A percentile compares a stretch with the other conserved stretches of the same genome.
Conservation (phyloP, 805 yeast genomes). For the Kuraishia molischiana region DNA sequence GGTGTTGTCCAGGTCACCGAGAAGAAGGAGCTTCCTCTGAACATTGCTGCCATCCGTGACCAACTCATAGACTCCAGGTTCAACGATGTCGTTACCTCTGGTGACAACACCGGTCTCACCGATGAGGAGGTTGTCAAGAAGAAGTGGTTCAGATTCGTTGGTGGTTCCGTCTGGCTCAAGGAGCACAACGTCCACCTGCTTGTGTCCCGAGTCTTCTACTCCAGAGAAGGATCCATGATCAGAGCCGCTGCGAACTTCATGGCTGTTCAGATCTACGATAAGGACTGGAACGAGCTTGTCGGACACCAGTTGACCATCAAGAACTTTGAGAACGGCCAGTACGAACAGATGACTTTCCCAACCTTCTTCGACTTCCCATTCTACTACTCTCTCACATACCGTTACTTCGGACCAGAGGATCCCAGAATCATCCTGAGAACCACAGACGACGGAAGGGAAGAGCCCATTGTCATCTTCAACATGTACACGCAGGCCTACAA, state of each 20-base stretch:
- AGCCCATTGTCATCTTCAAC: conserved; percentile 29
- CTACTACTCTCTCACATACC: background rate
- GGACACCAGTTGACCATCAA: background rate
- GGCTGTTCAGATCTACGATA: conserved; percentile 24
- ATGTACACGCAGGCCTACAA: conserved; percentile 9
- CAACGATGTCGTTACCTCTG: conserved; percentile 1
- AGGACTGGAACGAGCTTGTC: conserved; percentile 26
- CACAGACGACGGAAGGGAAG: conserved; percentile 20
- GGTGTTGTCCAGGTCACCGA: conserved; percentile 1
- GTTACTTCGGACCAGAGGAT: conserved; percentile 28
- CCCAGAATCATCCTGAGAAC: conserved; percentile 22
- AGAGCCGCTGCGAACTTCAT: conserved; percentile 3
- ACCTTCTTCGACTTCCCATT: conserved; percentile 3
- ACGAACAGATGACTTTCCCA: conserved; percentile 3
- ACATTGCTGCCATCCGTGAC: conserved; percentile 1
- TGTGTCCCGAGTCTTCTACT: conserved; percentile 25
- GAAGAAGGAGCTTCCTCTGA: conserved; percentile 3
- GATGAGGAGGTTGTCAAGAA: conserved; percentile 3
- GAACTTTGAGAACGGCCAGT: conserved; percentile 1
- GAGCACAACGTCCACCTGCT: conserved; percentile 32
- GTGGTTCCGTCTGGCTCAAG: conserved; percentile 25
- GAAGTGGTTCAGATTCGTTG: conserved; percentile 4
- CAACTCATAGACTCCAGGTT: conserved; percentile 2
- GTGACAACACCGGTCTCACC: conserved; percentile 1
- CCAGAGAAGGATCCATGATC: conserved; percentile 5